phyloP scores from a whole-genome alignment of 1,284 basidiomycete genomes.

The Cutaneotrichosporon sp. region DNA sequence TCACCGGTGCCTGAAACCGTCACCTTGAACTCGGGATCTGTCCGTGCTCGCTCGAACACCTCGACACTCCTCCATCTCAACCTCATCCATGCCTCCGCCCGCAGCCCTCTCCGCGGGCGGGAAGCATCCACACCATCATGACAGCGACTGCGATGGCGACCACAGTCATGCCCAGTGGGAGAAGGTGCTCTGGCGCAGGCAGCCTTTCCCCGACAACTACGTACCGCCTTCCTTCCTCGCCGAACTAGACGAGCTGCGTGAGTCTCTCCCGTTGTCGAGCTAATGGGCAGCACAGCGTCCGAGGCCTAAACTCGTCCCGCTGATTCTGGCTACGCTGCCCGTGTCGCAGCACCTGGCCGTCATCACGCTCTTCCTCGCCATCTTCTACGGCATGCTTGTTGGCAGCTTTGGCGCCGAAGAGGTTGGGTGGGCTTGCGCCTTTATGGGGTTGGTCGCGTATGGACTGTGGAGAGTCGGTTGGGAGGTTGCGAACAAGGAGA shows the following conservation, averaged over 20 bases:
- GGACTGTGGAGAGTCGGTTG: slow-evolving; percentile 56
- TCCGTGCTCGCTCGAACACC: background rate
- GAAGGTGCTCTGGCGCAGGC: slow-evolving; percentile 79
- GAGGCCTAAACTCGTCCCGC: slow-evolving; percentile 61
- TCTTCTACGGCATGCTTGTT: slow-evolving; percentile 72
- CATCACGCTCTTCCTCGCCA: slow-evolving; percentile 75
- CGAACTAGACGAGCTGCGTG: slow-evolving; percentile 73
- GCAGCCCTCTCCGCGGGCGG: slow-evolving; percentile 7
- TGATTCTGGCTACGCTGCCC: slow-evolving; percentile 70
- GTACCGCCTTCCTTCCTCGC: slow-evolving; percentile 75
- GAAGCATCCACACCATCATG: background rate
- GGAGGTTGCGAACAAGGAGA: slow-evolving; percentile 3
- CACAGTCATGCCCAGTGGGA: slow-evolving; percentile 59
- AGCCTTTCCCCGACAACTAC: slow-evolving; percentile 79
- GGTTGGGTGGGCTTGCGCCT: slow-evolving; percentile 68
- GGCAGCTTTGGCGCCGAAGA: slow-evolving; percentile 65
- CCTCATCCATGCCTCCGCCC: slow-evolving; percentile 1
- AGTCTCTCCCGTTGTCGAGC: slow-evolving; percentile 43
- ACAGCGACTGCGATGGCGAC: background rate
- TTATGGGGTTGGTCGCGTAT: slow-evolving; percentile 65
- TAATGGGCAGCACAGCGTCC: slow-evolving; percentile 34
- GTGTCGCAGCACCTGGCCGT: slow-evolving; percentile 81
- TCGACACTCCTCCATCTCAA: background rate
- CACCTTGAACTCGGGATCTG: background rate
- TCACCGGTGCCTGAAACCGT: slow-evolving; percentile 14